These are phyloP conservation scores for Crepidotus sp. DNA, from an alignment of 1,284 basidiomycete species.

Conservation along the genomic window DNA sequence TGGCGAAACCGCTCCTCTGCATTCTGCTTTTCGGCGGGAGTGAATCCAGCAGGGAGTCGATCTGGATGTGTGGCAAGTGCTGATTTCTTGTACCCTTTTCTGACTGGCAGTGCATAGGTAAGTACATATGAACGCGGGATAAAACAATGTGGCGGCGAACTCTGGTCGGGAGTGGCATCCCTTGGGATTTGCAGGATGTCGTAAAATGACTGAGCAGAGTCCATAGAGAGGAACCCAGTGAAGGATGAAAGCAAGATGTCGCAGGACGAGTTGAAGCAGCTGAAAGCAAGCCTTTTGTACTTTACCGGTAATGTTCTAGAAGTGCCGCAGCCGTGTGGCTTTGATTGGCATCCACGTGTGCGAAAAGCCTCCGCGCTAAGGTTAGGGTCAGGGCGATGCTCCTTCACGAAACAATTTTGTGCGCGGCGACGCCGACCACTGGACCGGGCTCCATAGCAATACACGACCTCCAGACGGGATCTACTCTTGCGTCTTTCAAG, in stretches of 20 bases:
- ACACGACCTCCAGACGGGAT: constrained; percentile 66
- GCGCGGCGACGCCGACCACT: constrained; percentile 30
- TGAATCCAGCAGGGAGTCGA: constrained; percentile 32
- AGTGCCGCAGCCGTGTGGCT: not conserved
- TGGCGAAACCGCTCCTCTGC: constrained; percentile 41
- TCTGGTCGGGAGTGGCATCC: constrained; percentile 36
- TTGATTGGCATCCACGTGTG: not conserved
- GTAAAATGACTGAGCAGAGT: constrained; percentile 44
- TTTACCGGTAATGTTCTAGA: not conserved
- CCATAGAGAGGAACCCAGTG: constrained; percentile 29
- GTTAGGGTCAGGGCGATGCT: too few relatives aligned
- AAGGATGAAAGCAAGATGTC: not conserved
- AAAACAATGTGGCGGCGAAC: constrained; percentile 25
- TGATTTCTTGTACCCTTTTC: constrained; percentile 54
- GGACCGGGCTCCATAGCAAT: constrained; percentile 54
- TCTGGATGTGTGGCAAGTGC: constrained; percentile 55
- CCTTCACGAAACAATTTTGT: constrained; percentile 61
- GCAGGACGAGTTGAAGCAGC: constrained; percentile 5
- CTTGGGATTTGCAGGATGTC: constrained; percentile 34
- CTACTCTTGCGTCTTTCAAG: constrained; percentile 65
- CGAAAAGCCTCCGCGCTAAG: too few relatives aligned
- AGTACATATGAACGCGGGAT: too few relatives aligned
- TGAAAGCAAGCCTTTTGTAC: not conserved
- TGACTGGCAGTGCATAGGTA: constrained; percentile 31
- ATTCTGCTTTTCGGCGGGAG: constrained; percentile 30